Base-by-base conservation (phyloP, 805 yeast species). In the Debaryomyces hansenii region DNA sequence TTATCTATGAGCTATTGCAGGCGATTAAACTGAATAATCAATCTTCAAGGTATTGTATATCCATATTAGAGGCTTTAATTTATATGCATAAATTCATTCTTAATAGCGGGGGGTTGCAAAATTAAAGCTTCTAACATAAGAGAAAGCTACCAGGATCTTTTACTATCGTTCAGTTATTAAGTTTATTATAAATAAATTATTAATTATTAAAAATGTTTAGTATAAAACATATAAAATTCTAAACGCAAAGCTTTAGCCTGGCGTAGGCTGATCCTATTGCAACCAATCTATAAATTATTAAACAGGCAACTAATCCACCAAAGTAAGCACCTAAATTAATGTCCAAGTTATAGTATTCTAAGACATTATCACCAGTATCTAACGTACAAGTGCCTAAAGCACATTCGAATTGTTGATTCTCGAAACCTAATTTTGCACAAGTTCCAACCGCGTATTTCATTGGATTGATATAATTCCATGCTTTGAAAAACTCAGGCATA, bases 401-500 rank as follows among this genome's bases (percentile, higher is more conserved):
- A 63, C 95, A 87, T 0, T 72, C 60, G 37, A 87, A 77, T 2
- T 56, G 58, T 49, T 81, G 75, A 28, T 72, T 77, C 34, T 56
- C 37, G 49, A 88, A 83, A 1, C 82, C 85, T 47, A 82, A 56
- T 52, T 85, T 79, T n/a, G 83, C 77, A 40, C 82, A 60, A 1
- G 80, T 67, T 53, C 82, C 77, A 9, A 85, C 85, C 2, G 83
- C 84, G 58, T 86, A 90, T 56, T 85, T 85, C 52, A 86, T 62
- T 3, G 96, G 96, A 43, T 84, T 84, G n/a, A 86, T 55, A 64
- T 82, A 90, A 63, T 88, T 89, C 59, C 87, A 65, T 0, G 83
- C 96, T 51, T 74, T 74, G 58, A 89, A 73, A 40, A 90, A 82
- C 1, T 66, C 67, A 20, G 85, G 86, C 85, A 89, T 80, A n/a